phyloP scores from a whole-genome alignment of 2,329 filamentous ascomycete species.

The Thyridium curvatum region DNA sequence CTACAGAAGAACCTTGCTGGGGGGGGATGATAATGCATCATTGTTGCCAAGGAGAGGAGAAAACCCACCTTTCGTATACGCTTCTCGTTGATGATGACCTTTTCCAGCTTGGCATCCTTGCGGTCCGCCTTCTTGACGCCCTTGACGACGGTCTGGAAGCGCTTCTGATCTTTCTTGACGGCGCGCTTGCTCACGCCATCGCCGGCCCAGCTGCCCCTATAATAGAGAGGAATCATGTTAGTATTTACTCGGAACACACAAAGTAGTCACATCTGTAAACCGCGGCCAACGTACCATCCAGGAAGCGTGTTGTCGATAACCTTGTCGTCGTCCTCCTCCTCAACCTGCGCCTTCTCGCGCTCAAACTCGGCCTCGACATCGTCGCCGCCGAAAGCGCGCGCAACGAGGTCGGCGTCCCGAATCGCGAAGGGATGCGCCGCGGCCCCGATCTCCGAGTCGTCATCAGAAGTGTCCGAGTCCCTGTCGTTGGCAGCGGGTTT shows the following conservation, averaged over 20 bases:
- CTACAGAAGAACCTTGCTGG: too few species aligned
- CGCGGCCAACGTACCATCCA: conserved; percentile 67
- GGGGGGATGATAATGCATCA: too few species aligned
- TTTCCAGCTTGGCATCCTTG: conserved; percentile 74
- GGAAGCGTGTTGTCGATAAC: conserved; percentile 78
- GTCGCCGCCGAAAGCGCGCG: conserved; percentile 80
- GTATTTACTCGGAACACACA: too few species aligned
- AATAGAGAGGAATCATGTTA: too few species aligned
- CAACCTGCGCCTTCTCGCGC: conserved; percentile 67
- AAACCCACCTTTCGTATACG: conserved; percentile 69
- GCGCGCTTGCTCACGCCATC: conserved; percentile 70
- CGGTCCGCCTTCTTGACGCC: conserved; percentile 72
- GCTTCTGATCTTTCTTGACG: conserved; percentile 49
- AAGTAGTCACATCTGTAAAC: too few species aligned
- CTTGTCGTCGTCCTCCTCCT: conserved; percentile 76
- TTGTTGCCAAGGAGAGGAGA: too few species aligned
- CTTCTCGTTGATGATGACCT: conserved; percentile 92
- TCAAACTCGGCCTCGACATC: conserved; percentile 78
- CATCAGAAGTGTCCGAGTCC: conserved; percentile 16
- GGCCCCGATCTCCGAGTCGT: conserved; percentile 39
- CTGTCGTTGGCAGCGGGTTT: conserved; percentile 10
- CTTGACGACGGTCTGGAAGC: conserved; percentile 57
- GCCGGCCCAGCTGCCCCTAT: conserved; percentile 72
- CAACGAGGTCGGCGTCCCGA: conserved; percentile 62
- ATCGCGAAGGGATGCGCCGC: conserved; percentile 49